Conservation (phyloP, 805 yeast genomes). For the Yamadazyma sp. region DNA sequence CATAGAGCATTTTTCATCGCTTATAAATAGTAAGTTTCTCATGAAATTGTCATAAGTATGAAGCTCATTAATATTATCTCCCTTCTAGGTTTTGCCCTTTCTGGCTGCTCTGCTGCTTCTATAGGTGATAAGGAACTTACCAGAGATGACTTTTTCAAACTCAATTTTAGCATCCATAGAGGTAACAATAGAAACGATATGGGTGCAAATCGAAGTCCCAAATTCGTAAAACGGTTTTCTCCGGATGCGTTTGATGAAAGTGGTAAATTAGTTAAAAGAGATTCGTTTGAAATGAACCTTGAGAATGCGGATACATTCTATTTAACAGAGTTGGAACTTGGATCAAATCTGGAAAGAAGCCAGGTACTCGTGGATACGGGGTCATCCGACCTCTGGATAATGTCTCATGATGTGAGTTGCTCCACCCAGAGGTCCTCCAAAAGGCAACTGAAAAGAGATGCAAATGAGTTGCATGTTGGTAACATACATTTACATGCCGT, state of each 20-base stretch:
- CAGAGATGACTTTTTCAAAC: slow-evolving; percentile 10
- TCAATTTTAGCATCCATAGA: slow-evolving; percentile 15
- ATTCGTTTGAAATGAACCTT: slow-evolving; percentile 14
- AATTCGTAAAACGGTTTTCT: slow-evolving; percentile 2
- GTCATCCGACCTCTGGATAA: slow-evolving; percentile 44
- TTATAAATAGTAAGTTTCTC: background rate
- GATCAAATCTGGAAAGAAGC: slow-evolving; percentile 27
- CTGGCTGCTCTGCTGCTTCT: too few species aligned
- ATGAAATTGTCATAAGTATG: too few species aligned
- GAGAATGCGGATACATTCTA: slow-evolving; percentile 31
- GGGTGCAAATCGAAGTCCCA: slow-evolving; percentile 8
- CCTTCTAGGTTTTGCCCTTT: background rate
- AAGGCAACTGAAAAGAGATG: slow-evolving; percentile 6
- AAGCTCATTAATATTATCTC: too few species aligned
- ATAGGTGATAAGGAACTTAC: background rate
- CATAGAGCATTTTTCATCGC: background rate
- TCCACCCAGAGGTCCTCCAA: slow-evolving; percentile 1
- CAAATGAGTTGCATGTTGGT: slow-evolving; percentile 14
- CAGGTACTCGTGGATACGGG: slow-evolving; percentile 42
- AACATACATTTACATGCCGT: slow-evolving; percentile 2
- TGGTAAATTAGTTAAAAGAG: slow-evolving; percentile 11
- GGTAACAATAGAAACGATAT: slow-evolving; percentile 14
- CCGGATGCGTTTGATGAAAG: slow-evolving; percentile 1
- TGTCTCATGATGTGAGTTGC: slow-evolving; percentile 32
- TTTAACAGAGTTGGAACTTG: slow-evolving; percentile 27